These are phyloP conservation scores for Hirsutella rhossiliensis DNA, from an alignment of 2,329 filamentous ascomycete species.

Conservation along the genomic window DNA sequence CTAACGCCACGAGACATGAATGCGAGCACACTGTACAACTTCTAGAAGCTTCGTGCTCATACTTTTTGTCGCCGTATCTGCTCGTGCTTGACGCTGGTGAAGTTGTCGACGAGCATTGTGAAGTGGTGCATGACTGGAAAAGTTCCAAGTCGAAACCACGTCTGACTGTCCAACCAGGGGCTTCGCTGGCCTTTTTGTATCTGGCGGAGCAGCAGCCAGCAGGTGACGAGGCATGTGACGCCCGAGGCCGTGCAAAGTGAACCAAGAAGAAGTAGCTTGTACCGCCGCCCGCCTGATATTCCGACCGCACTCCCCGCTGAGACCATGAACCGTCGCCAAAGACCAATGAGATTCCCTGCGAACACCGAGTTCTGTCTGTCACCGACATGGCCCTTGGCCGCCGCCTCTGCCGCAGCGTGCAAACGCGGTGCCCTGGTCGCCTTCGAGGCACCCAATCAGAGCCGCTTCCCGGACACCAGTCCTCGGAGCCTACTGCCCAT, in stretches of 20 bases:
- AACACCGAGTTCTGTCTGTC: not conserved
- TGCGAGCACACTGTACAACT: conserved; percentile 16
- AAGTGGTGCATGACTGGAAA: too few species aligned
- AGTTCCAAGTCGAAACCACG: too few species aligned
- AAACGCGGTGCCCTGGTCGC: not conserved
- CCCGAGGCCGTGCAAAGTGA: too few species aligned
- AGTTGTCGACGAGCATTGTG: too few species aligned
- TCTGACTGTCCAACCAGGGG: too few species aligned
- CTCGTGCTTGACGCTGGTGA: too few species aligned
- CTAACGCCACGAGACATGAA: conserved; percentile 13
- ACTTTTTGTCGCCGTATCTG: not conserved
- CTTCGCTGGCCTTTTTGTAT: too few species aligned
- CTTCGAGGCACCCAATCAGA: too few species aligned
- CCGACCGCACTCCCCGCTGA: not conserved
- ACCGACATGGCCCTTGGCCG: not conserved
- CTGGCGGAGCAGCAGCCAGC: too few species aligned
- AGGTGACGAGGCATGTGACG: too few species aligned
- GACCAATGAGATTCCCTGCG: conserved; percentile 1
- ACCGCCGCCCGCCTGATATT: not conserved
- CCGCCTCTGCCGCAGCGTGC: not conserved
- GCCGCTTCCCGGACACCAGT: too few species aligned
- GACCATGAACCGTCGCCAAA: not conserved
- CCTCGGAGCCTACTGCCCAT: too few species aligned
- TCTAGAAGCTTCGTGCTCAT: not conserved
- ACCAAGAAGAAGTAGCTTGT: not conserved